Percentiles rank a stretch among this genome's conserved stretches.
These are phyloP conservation scores for Candida golubevii DNA, from an alignment of 805 yeast genomes.

Conservation along the genomic window DNA sequence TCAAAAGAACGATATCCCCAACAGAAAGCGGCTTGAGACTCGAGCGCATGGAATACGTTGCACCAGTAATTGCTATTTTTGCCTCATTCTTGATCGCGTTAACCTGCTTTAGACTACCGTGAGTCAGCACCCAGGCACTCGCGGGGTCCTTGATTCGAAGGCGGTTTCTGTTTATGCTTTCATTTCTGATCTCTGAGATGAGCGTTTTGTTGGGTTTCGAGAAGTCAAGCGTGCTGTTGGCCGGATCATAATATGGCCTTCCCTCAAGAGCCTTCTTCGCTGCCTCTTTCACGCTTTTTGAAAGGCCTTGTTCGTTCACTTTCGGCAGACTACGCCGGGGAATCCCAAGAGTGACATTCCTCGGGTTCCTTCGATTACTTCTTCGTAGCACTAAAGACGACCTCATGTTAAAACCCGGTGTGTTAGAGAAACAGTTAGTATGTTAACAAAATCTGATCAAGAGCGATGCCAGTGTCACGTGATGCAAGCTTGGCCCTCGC, in stretches of 20 bases:
- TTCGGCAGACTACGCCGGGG: not conserved
- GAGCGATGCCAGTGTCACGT: no score
- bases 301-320: not conserved
- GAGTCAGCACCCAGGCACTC: slow-evolving; percentile 7
- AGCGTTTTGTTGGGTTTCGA: slow-evolving; percentile 6
- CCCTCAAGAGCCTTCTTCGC: slow-evolving; percentile 1
- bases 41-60: slow-evolving; percentile 6
- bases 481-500: no score
- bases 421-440: no score
- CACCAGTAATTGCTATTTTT: slow-evolving; percentile 1
- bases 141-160: slow-evolving; percentile 11
- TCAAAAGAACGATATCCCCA: slow-evolving; percentile 63
- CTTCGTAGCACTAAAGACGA: no score
- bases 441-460: no score
- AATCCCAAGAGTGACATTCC: not conserved
- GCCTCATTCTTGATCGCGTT: slow-evolving; percentile 1
- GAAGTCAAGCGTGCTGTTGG: slow-evolving; percentile 12
- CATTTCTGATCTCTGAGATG: slow-evolving; percentile 5
- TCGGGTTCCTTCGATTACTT: no score
- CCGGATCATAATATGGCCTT: slow-evolving; percentile 13
- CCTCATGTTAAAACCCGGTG: no score
- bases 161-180: slow-evolving; percentile 3
- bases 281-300: not conserved
- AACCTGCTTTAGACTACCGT: slow-evolving; percentile 1
- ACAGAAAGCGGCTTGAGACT: slow-evolving; percentile 27